Conservation (phyloP, 345 rosid species). For the Geranium rotundifolium region DNA sequence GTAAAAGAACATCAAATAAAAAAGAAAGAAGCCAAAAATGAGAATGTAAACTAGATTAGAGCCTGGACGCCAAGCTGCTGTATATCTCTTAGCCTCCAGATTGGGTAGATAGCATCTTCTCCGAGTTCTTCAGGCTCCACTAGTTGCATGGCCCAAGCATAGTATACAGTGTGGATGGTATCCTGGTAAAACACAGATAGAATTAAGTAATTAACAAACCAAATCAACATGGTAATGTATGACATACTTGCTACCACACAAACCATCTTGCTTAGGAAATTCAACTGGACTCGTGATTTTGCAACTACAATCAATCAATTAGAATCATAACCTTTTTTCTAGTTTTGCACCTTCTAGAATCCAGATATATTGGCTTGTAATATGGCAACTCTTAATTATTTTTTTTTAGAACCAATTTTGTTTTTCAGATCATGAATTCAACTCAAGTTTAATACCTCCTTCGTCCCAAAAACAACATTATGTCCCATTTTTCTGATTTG, state of each 20-base stretch:
- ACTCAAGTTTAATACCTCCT: no score
- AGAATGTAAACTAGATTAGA: slow-evolving; percentile 36
- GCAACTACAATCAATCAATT: background rate
- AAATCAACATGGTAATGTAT: no score
- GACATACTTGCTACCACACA: background rate
- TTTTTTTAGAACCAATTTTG: no score
- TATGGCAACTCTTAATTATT: no score
- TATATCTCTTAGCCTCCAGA: slow-evolving; percentile 85
- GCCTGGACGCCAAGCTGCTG: slow-evolving; percentile 59
- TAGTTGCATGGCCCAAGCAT: slow-evolving; percentile 96
- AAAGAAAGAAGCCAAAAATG: slow-evolving; percentile 9
- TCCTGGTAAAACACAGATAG: slow-evolving; percentile 29
- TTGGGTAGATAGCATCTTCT: slow-evolving; percentile 67
- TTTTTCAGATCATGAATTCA: no score
- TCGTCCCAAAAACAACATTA: no score
- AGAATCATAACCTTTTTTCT: background rate
- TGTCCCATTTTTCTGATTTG: no score
- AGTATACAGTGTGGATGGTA: slow-evolving; percentile 67
- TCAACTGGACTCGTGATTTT: background rate
- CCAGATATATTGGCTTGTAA: no score
- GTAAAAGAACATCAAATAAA: background rate
- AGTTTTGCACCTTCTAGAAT: background rate
- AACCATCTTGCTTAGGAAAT: background rate
- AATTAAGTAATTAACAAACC: background rate
- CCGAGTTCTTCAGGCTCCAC: slow-evolving; percentile 81